Evolutionary conservation across 495 filamentous ascomycete genomes (phyloP).

Genomic region (Parachaetomium inaequale): DNA sequence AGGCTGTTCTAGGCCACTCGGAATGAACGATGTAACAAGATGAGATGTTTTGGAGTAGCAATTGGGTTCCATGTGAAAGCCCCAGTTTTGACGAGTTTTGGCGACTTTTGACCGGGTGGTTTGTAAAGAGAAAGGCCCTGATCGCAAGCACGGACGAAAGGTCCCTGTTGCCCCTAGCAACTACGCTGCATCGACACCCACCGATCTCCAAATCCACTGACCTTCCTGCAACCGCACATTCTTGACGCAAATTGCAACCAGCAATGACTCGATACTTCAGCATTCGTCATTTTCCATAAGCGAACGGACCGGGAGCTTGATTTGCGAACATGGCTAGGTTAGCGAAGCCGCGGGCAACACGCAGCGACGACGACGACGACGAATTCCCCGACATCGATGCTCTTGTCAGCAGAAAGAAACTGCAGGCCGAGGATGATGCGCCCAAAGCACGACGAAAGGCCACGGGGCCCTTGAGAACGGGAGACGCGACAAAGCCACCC

Average conservation of each 20-base stretch:
- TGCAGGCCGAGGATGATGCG: background rate
- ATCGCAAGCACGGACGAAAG: too few species aligned
- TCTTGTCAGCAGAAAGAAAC: slow-evolving; percentile 7
- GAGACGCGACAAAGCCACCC: slow-evolving; percentile 11
- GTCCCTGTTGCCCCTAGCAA: slow-evolving; percentile 13
- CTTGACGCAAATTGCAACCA: background rate
- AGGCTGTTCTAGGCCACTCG: too few species aligned
- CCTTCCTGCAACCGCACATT: background rate
- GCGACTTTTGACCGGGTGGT: too few species aligned
- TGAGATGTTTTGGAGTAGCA: too few species aligned
- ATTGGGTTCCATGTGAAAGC: too few species aligned
- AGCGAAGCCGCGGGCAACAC: slow-evolving; percentile 1
- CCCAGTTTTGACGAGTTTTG: too few species aligned
- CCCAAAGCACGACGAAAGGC: background rate
- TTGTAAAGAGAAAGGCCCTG: too few species aligned
- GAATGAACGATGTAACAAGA: too few species aligned
- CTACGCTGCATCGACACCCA: background rate
- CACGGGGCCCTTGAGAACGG: background rate
- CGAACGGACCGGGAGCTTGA: too few species aligned
- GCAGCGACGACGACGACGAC: slow-evolving; percentile 22
- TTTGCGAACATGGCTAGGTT: slow-evolving; percentile 12
- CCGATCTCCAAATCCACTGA: background rate
- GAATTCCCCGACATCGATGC: slow-evolving; percentile 37
- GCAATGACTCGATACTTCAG: background rate
- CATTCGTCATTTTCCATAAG: background rate